Evolutionary conservation across 257 asterid species (phyloP).

Genomic region (Striga asiatica): DNA sequence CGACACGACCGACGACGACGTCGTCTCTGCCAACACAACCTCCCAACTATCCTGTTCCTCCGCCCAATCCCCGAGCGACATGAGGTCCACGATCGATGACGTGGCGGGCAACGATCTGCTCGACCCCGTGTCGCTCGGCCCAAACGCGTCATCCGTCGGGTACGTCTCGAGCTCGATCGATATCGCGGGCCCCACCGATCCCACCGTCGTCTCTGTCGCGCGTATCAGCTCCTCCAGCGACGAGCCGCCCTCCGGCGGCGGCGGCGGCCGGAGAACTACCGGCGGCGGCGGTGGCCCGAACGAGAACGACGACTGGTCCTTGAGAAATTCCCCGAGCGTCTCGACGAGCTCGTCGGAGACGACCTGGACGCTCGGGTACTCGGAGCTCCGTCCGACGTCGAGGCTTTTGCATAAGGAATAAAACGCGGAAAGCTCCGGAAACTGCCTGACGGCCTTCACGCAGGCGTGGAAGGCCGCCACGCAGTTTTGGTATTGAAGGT

Average conservation of each 20-base stretch:
- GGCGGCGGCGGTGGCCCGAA: slow-evolving; percentile 16
- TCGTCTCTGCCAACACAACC: slow-evolving; percentile 29
- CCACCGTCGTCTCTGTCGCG: slow-evolving; percentile 35
- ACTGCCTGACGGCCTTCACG: slow-evolving; percentile 57
- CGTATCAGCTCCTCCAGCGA: slow-evolving; percentile 66
- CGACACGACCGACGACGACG: slow-evolving; percentile 4
- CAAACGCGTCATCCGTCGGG: slow-evolving; percentile 25
- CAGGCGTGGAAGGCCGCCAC: slow-evolving; percentile 60
- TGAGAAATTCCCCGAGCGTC: slow-evolving; percentile 58
- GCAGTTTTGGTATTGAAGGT: slow-evolving; percentile 55
- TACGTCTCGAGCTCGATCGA: slow-evolving; percentile 71
- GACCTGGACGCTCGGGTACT: slow-evolving; percentile 56
- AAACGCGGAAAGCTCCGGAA: slow-evolving; percentile 53
- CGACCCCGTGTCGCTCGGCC: slow-evolving; percentile 41
- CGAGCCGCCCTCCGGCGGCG: too few relatives aligned
- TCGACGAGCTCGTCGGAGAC: slow-evolving; percentile 61
- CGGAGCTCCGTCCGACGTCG: slow-evolving; percentile 57
- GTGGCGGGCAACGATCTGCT: slow-evolving; percentile 48
- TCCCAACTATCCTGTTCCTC: slow-evolving; percentile 34
- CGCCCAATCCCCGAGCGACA: slow-evolving; percentile 45
- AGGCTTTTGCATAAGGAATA: slow-evolving; percentile 44
- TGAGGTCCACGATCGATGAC: slow-evolving; percentile 39
- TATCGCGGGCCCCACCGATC: slow-evolving; percentile 44
- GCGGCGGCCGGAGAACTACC: slow-evolving; percentile 4
- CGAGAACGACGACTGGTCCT: slow-evolving; percentile 67